Conservation (phyloP, 106 monocot genomes). For the Dioscorea dumetorum region DNA sequence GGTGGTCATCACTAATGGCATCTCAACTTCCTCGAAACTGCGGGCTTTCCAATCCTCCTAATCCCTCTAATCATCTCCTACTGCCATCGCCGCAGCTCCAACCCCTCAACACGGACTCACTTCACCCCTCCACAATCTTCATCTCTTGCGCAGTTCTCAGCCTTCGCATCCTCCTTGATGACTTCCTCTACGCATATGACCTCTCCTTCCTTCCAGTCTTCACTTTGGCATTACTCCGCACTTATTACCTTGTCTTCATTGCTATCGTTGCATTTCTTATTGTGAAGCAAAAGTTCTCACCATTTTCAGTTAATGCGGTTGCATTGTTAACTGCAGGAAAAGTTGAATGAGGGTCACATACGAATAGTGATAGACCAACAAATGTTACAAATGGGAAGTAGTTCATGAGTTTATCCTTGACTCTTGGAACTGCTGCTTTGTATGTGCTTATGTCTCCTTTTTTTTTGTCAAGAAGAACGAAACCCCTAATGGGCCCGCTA, state of each 20-base stretch:
- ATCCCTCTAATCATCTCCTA: slow-evolving; percentile 1
- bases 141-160: not conserved
- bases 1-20: not conserved
- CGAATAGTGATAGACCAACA: not conserved
- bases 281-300: too few relatives aligned
- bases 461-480: too few relatives aligned
- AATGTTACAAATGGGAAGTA: not conserved
- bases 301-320: not conserved
- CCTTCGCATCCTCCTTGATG: not conserved
- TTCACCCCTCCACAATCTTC: not conserved
- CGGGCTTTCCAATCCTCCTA: not conserved
- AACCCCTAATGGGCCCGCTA: too few relatives aligned
- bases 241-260: not conserved
- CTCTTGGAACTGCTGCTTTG: not conserved
- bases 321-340: not conserved
- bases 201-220: not conserved
- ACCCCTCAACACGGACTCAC: too few relatives aligned
- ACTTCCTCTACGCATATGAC: slow-evolving; percentile 1
- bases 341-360: not conserved
- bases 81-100: not conserved
- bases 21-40: too few relatives aligned
- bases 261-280: not conserved
- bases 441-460: not conserved
- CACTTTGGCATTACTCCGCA: not conserved
- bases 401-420: not conserved